A percentile compares a stretch with the other conserved stretches of the same genome.
Evolutionary conservation across 495 filamentous ascomycete genomes (phyloP).

Genomic region (Articulospora tetracladia): DNA sequence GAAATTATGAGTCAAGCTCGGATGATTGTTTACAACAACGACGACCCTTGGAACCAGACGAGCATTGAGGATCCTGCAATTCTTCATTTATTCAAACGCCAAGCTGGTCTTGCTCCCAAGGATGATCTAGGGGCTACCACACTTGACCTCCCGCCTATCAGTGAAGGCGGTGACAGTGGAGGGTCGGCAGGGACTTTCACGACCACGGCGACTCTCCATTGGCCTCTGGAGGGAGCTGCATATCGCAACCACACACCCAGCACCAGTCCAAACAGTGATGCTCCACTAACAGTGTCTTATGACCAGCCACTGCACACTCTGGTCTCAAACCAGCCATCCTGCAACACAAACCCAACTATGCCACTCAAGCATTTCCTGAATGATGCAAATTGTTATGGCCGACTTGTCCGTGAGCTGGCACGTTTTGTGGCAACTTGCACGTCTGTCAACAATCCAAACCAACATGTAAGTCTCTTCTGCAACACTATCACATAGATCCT

Average conservation of each 20-base stretch:
- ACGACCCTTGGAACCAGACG: constrained; percentile 71
- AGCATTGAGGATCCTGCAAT: constrained; percentile 62
- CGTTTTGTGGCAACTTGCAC: constrained; percentile 44
- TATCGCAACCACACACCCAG: background rate
- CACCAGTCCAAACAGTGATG: background rate
- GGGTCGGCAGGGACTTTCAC: background rate
- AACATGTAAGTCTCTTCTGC: constrained; percentile 33
- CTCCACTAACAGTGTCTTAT: background rate
- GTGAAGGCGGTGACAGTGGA: background rate
- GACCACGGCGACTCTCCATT: constrained; percentile 16
- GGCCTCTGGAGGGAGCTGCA: constrained; percentile 15
- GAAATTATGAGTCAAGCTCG: constrained; percentile 62
- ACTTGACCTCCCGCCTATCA: constrained; percentile 10
- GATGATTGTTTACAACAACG: constrained; percentile 58
- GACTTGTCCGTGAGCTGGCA: constrained; percentile 41
- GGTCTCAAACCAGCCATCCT: constrained; percentile 20
- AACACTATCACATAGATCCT: background rate
- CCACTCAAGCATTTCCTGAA: constrained; percentile 38
- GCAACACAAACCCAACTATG: constrained; percentile 24
- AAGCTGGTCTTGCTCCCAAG: constrained; percentile 20
- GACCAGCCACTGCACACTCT: constrained; percentile 14
- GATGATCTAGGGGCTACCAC: constrained; percentile 6
- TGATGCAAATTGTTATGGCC: constrained; percentile 51
- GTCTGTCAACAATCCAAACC: constrained; percentile 49
- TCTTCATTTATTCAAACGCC: constrained; percentile 42